Evolutionary conservation across 2,329 filamentous ascomycete genomes (phyloP).

Genomic region (Epichloe aotearoae): DNA sequence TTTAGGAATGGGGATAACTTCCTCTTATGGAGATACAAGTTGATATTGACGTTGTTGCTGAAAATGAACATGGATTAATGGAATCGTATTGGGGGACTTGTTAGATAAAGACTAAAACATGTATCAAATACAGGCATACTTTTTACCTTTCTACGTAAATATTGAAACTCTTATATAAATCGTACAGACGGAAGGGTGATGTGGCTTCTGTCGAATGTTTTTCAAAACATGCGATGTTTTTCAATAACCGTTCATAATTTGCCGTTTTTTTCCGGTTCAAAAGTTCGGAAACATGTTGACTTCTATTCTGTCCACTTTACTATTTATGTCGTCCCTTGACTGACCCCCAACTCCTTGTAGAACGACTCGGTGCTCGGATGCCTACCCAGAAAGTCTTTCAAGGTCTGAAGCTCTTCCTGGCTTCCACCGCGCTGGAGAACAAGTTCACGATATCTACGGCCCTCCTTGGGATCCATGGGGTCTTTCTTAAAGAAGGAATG

Average conservation of each 20-base stretch:
- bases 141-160: neutral
- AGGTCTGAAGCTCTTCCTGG: constrained; percentile 67
- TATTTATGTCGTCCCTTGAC: neutral
- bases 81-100: neutral
- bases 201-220: too few species aligned
- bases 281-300: neutral
- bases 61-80: neutral
- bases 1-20: neutral
- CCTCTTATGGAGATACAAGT: neutral
- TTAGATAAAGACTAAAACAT: too few species aligned
- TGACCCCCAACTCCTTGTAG: constrained; percentile 58
- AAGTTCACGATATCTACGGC: constrained; percentile 62
- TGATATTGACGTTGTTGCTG: neutral
- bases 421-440: constrained; percentile 67
- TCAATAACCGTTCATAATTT: neutral
- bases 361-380: constrained; percentile 68
- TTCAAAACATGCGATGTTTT: too few species aligned
- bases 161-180: too few species aligned
- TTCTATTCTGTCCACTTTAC: neutral
- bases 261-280: too few species aligned
- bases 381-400: constrained; percentile 66
- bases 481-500: constrained; percentile 63
- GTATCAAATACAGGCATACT: neutral
- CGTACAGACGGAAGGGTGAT: too few species aligned
- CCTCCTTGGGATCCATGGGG: constrained; percentile 64